phyloP scores from a whole-genome alignment of 805 yeast genomes.

The Metschnikowia bowlesiae region DNA sequence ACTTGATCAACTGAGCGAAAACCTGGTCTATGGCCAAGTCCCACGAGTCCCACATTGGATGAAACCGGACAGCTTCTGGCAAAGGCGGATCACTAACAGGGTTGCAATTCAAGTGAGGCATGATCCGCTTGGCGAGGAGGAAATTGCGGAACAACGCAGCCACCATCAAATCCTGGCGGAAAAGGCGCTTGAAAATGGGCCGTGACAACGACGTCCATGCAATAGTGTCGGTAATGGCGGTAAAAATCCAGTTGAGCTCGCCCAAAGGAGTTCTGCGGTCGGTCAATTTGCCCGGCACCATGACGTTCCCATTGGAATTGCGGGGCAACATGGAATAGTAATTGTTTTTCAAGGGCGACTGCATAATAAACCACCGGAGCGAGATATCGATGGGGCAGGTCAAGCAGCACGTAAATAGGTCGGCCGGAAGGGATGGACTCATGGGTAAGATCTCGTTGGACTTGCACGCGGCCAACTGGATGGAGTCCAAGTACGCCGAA shows the following conservation, averaged over 20 bases:
- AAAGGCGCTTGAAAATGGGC: conserved; percentile 81
- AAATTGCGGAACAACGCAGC: conserved; percentile 95
- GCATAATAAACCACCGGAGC: conserved; percentile 85
- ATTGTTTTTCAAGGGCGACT: conserved; percentile 58
- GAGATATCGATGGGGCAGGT: conserved; percentile 95
- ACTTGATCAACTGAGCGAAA: conserved; percentile 60
- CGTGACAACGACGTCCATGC: conserved; percentile 94
- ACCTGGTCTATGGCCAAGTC: conserved; percentile 96
- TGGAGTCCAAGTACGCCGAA: conserved; percentile 73
- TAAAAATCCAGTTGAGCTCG: conserved; percentile 94
- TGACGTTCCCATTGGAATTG: conserved; percentile 51
- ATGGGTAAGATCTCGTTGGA: conserved; percentile 83
- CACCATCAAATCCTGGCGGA: conserved; percentile 93
- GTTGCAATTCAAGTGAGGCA: conserved; percentile 90
- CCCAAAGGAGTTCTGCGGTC: conserved; percentile 95
- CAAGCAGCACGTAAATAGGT: conserved; percentile 88
- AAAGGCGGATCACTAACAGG: conserved; percentile 92
- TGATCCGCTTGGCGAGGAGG: conserved; percentile 82
- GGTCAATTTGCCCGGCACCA: conserved; percentile 84
- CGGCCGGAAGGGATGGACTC: conserved; percentile 95
- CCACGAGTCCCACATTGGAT: conserved; percentile 98
- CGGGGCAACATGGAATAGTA: conserved; percentile 45
- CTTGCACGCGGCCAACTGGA: conserved; percentile 89
- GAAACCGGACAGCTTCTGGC: conserved; percentile 75
- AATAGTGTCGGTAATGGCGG: conserved; percentile 95